These are phyloP conservation scores for Eruca vesicaria DNA, from an alignment of 441 rosid genomes.

Conservation along the genomic window DNA sequence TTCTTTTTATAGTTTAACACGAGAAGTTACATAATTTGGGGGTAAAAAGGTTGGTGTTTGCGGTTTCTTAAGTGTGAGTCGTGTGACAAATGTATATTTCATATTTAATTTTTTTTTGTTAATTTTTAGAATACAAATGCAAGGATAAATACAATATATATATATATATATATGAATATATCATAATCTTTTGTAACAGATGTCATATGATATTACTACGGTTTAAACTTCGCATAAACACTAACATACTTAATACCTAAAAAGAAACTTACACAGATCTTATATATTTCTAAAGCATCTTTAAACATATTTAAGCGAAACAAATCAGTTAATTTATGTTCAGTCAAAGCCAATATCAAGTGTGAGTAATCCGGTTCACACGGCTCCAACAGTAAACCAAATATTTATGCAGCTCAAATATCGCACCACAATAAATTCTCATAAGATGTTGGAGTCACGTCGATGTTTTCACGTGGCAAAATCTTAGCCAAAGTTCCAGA, in stretches of 20 bases:
- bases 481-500: not conserved
- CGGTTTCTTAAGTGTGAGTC: not conserved
- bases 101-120: no score
- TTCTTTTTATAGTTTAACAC: not conserved
- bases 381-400: not conserved
- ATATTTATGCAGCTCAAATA: not conserved
- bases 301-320: not conserved
- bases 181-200: no score
- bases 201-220: no score
- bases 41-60: not conserved
- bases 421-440: not conserved
- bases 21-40: not conserved
- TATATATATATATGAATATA: no score
- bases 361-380: not conserved
- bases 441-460: not conserved
- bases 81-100: not conserved
- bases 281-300: no score
- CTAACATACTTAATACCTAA: not conserved
- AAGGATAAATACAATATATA: no score
- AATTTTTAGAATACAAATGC: no score
- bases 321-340: not conserved
- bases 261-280: no score
- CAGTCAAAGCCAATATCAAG: not conserved
- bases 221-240: not conserved
- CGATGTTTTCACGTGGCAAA: constrained; percentile 8